Evolutionary conservation across 108 stramenopile species (phyloP), one percentile per base, ranked within the genome.

Genomic region (Chaetoceros tenuissimus): DNA sequence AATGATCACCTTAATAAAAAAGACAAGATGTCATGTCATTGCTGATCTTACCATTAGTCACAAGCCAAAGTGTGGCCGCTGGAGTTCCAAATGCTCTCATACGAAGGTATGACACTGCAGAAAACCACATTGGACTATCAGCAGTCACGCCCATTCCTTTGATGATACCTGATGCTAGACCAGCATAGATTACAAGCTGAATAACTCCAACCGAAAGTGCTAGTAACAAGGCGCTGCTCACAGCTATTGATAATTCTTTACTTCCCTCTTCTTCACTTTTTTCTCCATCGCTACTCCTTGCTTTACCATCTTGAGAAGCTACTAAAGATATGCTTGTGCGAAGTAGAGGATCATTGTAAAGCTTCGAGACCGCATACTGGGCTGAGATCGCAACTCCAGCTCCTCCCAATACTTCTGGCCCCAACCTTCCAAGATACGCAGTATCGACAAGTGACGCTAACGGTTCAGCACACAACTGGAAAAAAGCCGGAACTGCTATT

Each of bases 1-100:
- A n/a, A n/a, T n/a, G n/a, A n/a, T n/a, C n/a, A n/a, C n/a, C n/a
- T n/a, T n/a, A n/a, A n/a, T n/a, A n/a, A n/a, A n/a, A n/a, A n/a
- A n/a, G n/a, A n/a, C n/a, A n/a, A n/a, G n/a, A n/a, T n/a, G n/a
- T n/a, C n/a, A n/a, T n/a, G n/a, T n/a, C n/a, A n/a, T n/a, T n/a
- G n/a, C n/a, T n/a, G n/a, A n/a, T n/a, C n/a, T n/a, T n/a, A n/a
- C 95, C 93, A 64, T 94, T 94, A 54, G 85, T 77, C 0, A 96
- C 95, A 17, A 94, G 63, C 91, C 89, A 91, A 3, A 94, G 60
- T 3, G 93, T 94, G 21, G 95, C 89, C 7, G 92, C 90, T 1
- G 91, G 89, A 2, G 92, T 83, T 22, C 91, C 93, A 29, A 93
- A 60, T 0, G 90, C 92, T 16, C 92, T 79, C 0, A 91, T 67